Conservation (phyloP, 805 yeast species). For the Starmerella sirachaensis region DNA sequence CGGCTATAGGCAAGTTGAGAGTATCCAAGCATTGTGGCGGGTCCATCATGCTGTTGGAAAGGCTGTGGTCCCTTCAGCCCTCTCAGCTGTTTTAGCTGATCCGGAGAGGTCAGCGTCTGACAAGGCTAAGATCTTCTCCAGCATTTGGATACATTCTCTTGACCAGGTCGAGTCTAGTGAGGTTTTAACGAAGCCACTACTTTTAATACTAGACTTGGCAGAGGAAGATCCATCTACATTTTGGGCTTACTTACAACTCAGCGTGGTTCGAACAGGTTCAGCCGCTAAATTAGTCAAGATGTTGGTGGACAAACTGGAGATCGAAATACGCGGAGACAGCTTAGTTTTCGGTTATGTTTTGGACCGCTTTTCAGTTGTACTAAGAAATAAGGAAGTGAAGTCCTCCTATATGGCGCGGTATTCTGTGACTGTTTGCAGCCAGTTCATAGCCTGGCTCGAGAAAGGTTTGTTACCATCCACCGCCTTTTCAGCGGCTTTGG, state of each 20-base stretch:
- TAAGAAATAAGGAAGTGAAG: slow-evolving; percentile 24
- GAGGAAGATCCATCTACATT: slow-evolving; percentile 8
- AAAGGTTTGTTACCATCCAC: slow-evolving; percentile 1
- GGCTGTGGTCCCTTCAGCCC: slow-evolving; percentile 56
- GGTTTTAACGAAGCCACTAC: slow-evolving; percentile 50
- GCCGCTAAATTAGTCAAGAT: slow-evolving; percentile 49
- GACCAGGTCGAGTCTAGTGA: slow-evolving; percentile 35
- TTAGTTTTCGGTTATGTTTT: slow-evolving; percentile 52
- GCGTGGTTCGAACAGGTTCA: slow-evolving; percentile 34
- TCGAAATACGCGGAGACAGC: slow-evolving; percentile 40
- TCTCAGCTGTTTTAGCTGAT: slow-evolving; percentile 43
- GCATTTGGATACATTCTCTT: slow-evolving; percentile 65
- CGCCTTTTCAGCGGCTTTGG: slow-evolving; percentile 11
- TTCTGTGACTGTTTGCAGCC: slow-evolving; percentile 9
- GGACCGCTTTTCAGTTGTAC: slow-evolving; percentile 40
- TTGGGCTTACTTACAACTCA: slow-evolving; percentile 14
- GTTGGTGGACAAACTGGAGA: slow-evolving; percentile 32
- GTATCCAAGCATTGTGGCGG: slow-evolving; percentile 51
- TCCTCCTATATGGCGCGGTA: slow-evolving; percentile 11
- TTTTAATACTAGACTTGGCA: slow-evolving; percentile 51
- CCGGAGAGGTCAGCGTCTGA: slow-evolving; percentile 28
- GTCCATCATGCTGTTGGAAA: slow-evolving; percentile 44
- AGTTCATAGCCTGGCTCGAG: slow-evolving; percentile 18
- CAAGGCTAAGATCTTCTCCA: slow-evolving; percentile 45
- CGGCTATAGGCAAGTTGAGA: slow-evolving; percentile 56